Evolutionary conservation across 2,329 filamentous ascomycete species (phyloP).

Genomic region (Aaosphaeria arxii): DNA sequence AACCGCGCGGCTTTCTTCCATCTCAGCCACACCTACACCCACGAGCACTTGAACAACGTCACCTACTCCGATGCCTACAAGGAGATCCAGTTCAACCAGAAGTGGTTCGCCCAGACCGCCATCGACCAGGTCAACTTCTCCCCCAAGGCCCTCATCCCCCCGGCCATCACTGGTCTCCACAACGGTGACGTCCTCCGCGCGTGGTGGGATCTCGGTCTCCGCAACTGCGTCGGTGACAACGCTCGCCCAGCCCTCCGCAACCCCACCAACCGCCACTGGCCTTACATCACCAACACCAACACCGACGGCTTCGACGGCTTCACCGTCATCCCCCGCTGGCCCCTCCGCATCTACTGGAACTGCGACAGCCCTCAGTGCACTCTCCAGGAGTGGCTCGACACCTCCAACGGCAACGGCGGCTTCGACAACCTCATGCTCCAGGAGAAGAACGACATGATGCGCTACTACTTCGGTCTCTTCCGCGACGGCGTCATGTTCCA

Average conservation of each 20-base stretch:
- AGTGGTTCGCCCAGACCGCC: background rate
- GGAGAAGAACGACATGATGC: background rate
- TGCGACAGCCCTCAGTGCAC: background rate
- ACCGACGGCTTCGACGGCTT: background rate
- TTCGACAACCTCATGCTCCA: background rate
- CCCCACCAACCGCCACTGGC: background rate
- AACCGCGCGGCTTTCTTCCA: constrained; percentile 52
- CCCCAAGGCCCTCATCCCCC: background rate
- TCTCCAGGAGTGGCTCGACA: background rate
- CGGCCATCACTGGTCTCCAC: background rate
- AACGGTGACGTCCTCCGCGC: background rate
- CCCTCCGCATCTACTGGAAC: background rate
- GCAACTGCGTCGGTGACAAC: background rate
- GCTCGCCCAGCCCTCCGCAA: background rate
- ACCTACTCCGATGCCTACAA: background rate
- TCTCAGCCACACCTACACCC: constrained; percentile 23
- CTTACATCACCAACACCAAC: background rate
- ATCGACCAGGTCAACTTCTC: background rate
- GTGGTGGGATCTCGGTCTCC: background rate
- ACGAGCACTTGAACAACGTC: background rate
- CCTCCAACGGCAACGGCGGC: background rate
- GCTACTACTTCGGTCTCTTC: background rate
- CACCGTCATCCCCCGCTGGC: background rate
- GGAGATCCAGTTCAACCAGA: background rate
- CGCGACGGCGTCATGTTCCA: background rate